Base-by-base conservation (phyloP, 257 asterid genomes). In the Nicotiana benthamiana region DNA sequence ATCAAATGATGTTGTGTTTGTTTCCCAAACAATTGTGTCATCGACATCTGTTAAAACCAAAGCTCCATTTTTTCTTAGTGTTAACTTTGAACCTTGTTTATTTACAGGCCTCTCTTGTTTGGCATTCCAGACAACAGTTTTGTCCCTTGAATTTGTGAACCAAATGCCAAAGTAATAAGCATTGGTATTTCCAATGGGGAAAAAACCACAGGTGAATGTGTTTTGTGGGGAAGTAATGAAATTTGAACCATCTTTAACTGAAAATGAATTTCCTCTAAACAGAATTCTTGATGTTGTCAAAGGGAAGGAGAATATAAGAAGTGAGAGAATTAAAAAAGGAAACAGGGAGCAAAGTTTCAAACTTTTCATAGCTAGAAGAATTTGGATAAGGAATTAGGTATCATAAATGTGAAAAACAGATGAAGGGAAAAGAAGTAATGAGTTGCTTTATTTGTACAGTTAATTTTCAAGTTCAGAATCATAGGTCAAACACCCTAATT, bases 141-240 rank as follows among this genome's bases (percentile, higher is more conserved):
- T 90, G 61, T 90, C 87, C 51, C 52, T 62, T 63, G 97, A 89
- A 66, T 89, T 86, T 5, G 94, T 87, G 92, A 79, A 91, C 97
- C 97, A 93, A 43, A 91, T 86, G 0, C 89, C 95, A 54, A 93
- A 80, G 89, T 88, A 90, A 79, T 83, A 85, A 64, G 95, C 97
- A 82, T 93, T 93, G 67, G 15, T 70, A 70, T 81, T 80, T 4
- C 89, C 95, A 3, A 83, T 57, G 34, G 83, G 34, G 4, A 86
- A 75, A 84, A 93, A 93, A 2, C 97, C 97, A 26, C 90, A 88
- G 6, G 90, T 90, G 85, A 93, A 93, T 32, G 94, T 56, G 12
- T 67, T 75, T 51, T 90, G 90, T 0, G 86, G 88, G 8, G 95
- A 91, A 32, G 81, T 85, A 79, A 93, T 83, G 67, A 86, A 89